A percentile compares a stretch with the other conserved stretches of the same genome.
These are phyloP conservation scores for Strobilomyces echinocephalus DNA, from an alignment of 768 basidiomycete genomes.

Conservation along the genomic window DNA sequence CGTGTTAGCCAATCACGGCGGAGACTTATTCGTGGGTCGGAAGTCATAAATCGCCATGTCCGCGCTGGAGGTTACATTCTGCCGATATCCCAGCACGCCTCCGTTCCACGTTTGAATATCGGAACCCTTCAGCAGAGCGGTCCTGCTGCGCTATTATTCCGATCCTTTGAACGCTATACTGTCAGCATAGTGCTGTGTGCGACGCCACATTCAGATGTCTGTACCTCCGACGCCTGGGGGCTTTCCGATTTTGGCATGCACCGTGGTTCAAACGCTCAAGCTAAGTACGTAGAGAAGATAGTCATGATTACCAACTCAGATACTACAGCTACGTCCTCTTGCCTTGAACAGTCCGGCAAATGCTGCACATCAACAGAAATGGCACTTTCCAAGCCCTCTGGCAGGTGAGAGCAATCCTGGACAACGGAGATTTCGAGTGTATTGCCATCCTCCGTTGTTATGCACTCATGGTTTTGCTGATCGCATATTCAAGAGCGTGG, in stretches of 20 bases:
- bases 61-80: no score
- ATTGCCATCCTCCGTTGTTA: constrained; percentile 7
- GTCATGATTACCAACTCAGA: neutral
- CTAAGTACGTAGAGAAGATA: neutral
- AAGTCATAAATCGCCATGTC: constrained; percentile 8
- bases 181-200: constrained; percentile 8
- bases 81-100: no score
- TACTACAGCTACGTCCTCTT: neutral
- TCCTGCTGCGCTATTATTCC: no score
- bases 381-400: neutral
- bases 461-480: neutral
- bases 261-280: neutral
- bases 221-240: neutral
- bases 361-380: neutral
- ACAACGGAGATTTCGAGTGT: constrained; percentile 4
- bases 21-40: neutral
- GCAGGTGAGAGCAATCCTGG: neutral
- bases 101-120: no score
- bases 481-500: neutral
- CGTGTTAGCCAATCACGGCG: neutral
- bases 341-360: neutral
- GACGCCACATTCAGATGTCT: neutral
- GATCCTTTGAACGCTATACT: no score
- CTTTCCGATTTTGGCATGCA: constrained; percentile 12
- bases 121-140: no score